Evolutionary conservation across 257 asterid species (phyloP).

Genomic region (Penstemon davidsonii): DNA sequence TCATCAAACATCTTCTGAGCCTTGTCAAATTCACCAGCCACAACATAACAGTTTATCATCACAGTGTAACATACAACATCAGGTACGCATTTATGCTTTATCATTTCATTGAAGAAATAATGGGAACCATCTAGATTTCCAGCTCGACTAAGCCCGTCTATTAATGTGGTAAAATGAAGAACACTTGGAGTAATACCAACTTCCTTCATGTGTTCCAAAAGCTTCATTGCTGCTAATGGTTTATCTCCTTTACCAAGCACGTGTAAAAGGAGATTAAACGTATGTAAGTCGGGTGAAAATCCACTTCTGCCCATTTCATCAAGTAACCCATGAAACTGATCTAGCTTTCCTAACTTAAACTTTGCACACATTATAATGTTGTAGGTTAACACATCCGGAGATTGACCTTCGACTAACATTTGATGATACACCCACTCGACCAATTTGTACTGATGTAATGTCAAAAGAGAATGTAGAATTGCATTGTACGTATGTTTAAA

Average conservation of each 20-base stretch:
- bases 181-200: conserved; percentile 65
- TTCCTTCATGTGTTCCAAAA: conserved; percentile 90
- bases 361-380: conserved; percentile 87
- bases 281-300: conserved; percentile 82
- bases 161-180: conserved; percentile 85
- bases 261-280: conserved; percentile 82
- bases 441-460: conserved; percentile 63
- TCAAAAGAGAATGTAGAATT: conserved; percentile 69
- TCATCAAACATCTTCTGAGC: conserved; percentile 64
- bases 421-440: conserved; percentile 91
- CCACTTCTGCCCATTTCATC: conserved; percentile 85
- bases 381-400: conserved; percentile 83
- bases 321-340: conserved; percentile 71
- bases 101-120: conserved; percentile 78
- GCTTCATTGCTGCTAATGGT: conserved; percentile 80
- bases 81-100: conserved; percentile 62
- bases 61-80: conserved; percentile 93
- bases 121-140: conserved; percentile 84
- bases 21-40: conserved; percentile 62
- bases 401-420: conserved; percentile 76
- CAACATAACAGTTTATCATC: conserved; percentile 83
- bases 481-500: conserved; percentile 80
- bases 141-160: conserved; percentile 93
- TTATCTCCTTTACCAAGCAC: conserved; percentile 84
- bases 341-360: conserved; percentile 77